Evolutionary conservation across 1,284 basidiomycete species (phyloP).

Genomic region (Ceratorhiza oryzae-sativae): DNA sequence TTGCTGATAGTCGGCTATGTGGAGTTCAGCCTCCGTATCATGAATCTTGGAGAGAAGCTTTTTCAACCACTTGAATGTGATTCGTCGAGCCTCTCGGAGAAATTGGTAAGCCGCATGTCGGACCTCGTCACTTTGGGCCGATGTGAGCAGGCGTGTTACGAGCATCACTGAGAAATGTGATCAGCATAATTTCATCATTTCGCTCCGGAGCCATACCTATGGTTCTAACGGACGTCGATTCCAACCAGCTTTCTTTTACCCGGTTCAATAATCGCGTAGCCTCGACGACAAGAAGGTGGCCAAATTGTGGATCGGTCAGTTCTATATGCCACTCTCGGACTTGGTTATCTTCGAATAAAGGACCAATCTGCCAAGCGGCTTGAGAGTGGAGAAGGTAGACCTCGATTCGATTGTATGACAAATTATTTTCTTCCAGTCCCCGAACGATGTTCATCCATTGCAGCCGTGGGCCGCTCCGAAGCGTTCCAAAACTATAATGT

Average conservation of each 20-base stretch:
- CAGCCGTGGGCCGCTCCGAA: constrained; percentile 55
- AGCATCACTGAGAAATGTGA: constrained; percentile 4
- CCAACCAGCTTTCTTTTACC: constrained; percentile 32
- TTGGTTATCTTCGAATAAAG: constrained; percentile 10
- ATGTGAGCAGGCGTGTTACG: constrained; percentile 19
- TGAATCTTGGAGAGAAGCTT: background rate
- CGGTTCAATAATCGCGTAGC: background rate
- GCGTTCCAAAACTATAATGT: constrained; percentile 53
- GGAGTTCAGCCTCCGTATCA: background rate
- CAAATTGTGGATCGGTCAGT: constrained; percentile 4
- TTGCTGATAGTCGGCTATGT: constrained; percentile 7
- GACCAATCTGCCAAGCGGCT: constrained; percentile 47
- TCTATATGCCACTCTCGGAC: constrained; percentile 35
- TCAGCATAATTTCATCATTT: background rate
- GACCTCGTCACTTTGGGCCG: background rate
- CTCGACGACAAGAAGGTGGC: constrained; percentile 10
- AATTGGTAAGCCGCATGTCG: background rate
- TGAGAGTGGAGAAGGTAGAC: constrained; percentile 55
- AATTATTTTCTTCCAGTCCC: constrained; percentile 51
- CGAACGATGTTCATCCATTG: constrained; percentile 61
- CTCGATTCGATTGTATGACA: constrained; percentile 53
- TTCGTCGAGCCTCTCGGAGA: constrained; percentile 5
- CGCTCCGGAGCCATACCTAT: background rate
- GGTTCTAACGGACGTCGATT: constrained; percentile 8
- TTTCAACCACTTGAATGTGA: constrained; percentile 12